Evolutionary conservation across 2,329 filamentous ascomycete genomes (phyloP).

Genomic region (Zymoseptoria crescenta): DNA sequence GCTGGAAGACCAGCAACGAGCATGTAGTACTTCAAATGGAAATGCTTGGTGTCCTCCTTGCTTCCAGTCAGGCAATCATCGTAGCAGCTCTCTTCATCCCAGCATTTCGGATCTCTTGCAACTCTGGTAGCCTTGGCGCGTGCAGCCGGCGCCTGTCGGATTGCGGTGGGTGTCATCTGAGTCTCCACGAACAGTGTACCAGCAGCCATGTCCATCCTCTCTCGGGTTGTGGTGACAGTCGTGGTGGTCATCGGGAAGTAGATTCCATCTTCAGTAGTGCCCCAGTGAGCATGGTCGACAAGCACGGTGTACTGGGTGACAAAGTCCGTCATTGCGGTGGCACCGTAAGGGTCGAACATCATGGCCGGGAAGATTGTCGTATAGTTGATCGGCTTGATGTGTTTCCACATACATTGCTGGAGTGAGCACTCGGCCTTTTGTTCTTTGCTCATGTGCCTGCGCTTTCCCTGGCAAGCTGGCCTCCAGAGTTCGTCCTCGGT

Average conservation of each 20-base stretch:
- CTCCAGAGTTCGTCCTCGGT: not conserved
- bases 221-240: not conserved
- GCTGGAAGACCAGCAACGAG: not conserved
- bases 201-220: not conserved
- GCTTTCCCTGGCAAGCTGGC: not conserved
- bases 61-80: not conserved
- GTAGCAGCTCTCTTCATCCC: not conserved
- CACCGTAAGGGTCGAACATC: slow-evolving; percentile 3
- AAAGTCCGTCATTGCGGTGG: not conserved
- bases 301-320: slow-evolving; percentile 7
- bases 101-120: not conserved
- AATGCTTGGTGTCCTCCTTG: not conserved
- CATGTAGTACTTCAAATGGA: not conserved
- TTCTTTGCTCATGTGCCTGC: slow-evolving; percentile 1
- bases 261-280: not conserved
- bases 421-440: slow-evolving; percentile 6
- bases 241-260: not conserved
- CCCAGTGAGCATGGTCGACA: slow-evolving; percentile 4
- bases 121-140: not conserved
- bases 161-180: not conserved
- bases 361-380: slow-evolving; percentile 8
- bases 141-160: not conserved
- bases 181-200: not conserved
- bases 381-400: slow-evolving; percentile 9
- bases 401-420: slow-evolving; percentile 9